Base-by-base conservation (phyloP, 257 asterid genomes). In the Verbascum thapsus region DNA sequence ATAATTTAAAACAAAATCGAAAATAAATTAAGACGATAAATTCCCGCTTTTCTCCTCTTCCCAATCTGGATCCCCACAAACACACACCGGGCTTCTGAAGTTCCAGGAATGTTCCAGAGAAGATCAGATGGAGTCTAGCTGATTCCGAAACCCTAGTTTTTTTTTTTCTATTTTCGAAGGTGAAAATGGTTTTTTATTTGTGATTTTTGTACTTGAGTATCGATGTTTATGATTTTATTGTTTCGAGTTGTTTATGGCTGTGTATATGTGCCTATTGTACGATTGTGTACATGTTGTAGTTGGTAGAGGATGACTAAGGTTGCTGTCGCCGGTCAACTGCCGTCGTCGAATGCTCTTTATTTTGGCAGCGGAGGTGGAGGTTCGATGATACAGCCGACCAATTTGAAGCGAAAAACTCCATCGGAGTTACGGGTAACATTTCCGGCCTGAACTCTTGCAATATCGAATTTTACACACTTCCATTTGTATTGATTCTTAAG, bases 321-420 rank as follows among this genome's bases (percentile, higher is more conserved):
- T 62, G 90, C 91, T 55, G 73, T 76, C 10, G 79, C 80, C 23
- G 82, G 77, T 60, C 78, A 80, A 13, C 66, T 81, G 65, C 85
- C 81, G 32, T 74, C 79, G 64, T 61, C 84, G 1, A 84, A 63
- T 59, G 62, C 79, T 53, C 72, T 81, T 60, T 81, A 80, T 35
- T 74, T 75, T 26, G 90, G 90, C 26, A 76, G 71, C 7, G 78
- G 73, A 53, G 88, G 77, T 17, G 81, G 86, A 7, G 74, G 58
- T 66, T 63, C 83, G 10, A 80, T 74, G 81, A 67, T 72, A 50
- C 42, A 81, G 18, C 20, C 81, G 58, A 41, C 84, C 69, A 71
- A 67, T 38, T 45, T 78, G 82, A 91, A 88, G 74, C 79, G 95
- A 63, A 88, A 91, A 80, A 91, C 95, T 26, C 98, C 96, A 0